These are phyloP conservation scores for Ophiostoma pallidulum DNA, from an alignment of 2,329 filamentous ascomycete species.

Conservation along the genomic window DNA sequence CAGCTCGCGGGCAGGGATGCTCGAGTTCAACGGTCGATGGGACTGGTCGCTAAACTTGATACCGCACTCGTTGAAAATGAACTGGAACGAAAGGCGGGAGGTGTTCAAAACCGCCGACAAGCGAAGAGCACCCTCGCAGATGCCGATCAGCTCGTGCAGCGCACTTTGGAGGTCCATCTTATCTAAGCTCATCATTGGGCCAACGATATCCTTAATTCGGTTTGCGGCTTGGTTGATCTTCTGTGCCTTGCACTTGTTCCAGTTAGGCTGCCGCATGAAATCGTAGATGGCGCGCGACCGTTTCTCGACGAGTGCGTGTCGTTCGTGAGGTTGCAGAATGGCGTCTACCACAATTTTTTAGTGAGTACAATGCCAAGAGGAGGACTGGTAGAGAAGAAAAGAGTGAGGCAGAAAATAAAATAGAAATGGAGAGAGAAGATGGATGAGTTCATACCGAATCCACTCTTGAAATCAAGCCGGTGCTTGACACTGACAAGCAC, in stretches of 20 bases:
- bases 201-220: constrained; percentile 27
- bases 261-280: constrained; percentile 25
- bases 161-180: constrained; percentile 27
- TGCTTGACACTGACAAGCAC: constrained; percentile 18
- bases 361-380: not conserved
- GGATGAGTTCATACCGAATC: constrained; percentile 21
- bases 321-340: constrained; percentile 19
- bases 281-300: constrained; percentile 26
- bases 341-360: constrained; percentile 1
- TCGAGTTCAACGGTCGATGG: constrained; percentile 38
- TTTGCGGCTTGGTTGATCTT: constrained; percentile 18
- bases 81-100: constrained; percentile 25
- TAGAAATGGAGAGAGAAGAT: no score
- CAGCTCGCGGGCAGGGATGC: constrained; percentile 31
- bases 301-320: constrained; percentile 28
- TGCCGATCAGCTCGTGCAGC: constrained; percentile 32
- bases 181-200: constrained; percentile 35
- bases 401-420: not conserved
- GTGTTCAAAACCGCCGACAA: constrained; percentile 39
- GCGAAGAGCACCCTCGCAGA: constrained; percentile 34
- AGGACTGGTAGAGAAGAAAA: not conserved
- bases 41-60: constrained; percentile 38
- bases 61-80: constrained; percentile 39
- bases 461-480: constrained; percentile 14
- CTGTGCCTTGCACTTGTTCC: constrained; percentile 17